Evolutionary conservation across 495 filamentous ascomycete species (phyloP).

Genomic region (Tuber magnatum): DNA sequence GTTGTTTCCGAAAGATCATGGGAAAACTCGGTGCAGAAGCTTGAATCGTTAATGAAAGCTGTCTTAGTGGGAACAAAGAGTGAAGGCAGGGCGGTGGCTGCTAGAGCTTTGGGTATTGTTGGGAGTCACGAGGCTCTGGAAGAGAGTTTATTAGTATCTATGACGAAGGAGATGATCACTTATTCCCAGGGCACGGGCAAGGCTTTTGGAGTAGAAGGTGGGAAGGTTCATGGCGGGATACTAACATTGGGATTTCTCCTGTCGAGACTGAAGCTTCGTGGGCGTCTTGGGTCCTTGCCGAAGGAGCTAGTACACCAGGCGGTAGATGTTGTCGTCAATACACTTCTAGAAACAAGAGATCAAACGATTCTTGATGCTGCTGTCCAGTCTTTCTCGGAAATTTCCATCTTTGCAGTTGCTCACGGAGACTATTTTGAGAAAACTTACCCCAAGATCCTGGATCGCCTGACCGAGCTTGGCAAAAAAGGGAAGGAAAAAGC

Average conservation of each 20-base stretch:
- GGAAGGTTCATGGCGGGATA: constrained; percentile 56
- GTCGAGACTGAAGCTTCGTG: constrained; percentile 53
- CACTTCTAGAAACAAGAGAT: constrained; percentile 51
- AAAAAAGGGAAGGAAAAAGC: constrained; percentile 74
- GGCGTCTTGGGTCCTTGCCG: constrained; percentile 38
- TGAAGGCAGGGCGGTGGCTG: constrained; percentile 46
- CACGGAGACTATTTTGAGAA: constrained; percentile 41
- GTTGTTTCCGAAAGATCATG: constrained; percentile 22
- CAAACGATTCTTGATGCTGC: constrained; percentile 54
- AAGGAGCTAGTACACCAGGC: constrained; percentile 43
- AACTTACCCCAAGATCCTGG: constrained; percentile 44
- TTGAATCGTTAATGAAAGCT: constrained; percentile 19
- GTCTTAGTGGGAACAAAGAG: constrained; percentile 20
- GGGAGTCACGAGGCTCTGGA: constrained; percentile 55
- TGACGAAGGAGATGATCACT: constrained; percentile 45
- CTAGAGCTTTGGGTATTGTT: constrained; percentile 71
- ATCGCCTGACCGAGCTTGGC: constrained; percentile 58
- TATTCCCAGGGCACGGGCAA: constrained; percentile 43
- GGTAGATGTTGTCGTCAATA: constrained; percentile 45
- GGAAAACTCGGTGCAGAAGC: constrained; percentile 10
- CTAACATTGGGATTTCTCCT: constrained; percentile 54
- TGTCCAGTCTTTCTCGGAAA: constrained; percentile 61
- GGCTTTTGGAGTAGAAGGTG: constrained; percentile 55
- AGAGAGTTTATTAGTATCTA: constrained; percentile 40
- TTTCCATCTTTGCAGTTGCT: constrained; percentile 63